A percentile compares a stretch with the other conserved stretches of the same genome.
Evolutionary conservation across 2,329 filamentous ascomycete species (phyloP).

Genomic region (Hortaea sp.): DNA sequence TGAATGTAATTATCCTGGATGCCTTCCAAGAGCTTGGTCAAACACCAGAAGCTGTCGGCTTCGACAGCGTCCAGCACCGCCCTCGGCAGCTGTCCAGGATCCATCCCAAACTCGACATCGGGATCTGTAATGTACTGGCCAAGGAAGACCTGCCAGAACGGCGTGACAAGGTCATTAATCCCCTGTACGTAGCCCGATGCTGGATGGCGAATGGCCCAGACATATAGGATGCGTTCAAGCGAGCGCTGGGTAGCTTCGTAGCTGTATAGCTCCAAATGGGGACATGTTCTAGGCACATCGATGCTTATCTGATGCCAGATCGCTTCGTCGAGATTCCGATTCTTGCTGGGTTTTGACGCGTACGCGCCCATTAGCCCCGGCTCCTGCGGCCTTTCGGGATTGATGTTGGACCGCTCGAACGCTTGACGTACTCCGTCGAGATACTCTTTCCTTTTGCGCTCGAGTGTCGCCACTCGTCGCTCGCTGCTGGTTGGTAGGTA

Average conservation of each 20-base stretch:
- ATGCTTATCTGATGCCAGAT: conserved; percentile 99
- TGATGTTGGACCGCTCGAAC: conserved; percentile 46
- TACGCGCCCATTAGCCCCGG: conserved; percentile 44
- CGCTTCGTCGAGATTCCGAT: conserved; percentile 82
- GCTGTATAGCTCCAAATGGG: conserved; percentile 86
- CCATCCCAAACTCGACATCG: conserved; percentile 89
- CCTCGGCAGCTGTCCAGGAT: conserved; percentile 84
- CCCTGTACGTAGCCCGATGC: conserved; percentile 97
- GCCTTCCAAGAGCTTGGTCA: conserved; percentile 94
- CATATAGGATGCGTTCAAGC: conserved; percentile 85
- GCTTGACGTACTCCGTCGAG: conserved; percentile 73
- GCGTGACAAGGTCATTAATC: conserved; percentile 95
- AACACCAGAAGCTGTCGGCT: conserved; percentile 95
- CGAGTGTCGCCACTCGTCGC: conserved; percentile 75
- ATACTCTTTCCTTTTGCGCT: conserved; percentile 93
- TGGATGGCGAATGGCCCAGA: conserved; percentile 96
- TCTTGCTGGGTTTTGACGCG: conserved; percentile 47
- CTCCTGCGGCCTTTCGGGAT: conserved; percentile 30
- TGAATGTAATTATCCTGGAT: conserved; percentile 99
- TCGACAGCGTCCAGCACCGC: conserved; percentile 92
- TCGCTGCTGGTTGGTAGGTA: conserved; percentile 97
- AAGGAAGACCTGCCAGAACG: conserved; percentile 96
- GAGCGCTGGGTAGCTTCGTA: conserved; percentile 95
- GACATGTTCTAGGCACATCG: conserved; percentile 91
- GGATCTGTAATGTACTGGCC: conserved; percentile 90